These are phyloP conservation scores for Cyclotella distinguenda DNA, from an alignment of 108 stramenopile genomes.

Conservation along the genomic window DNA sequence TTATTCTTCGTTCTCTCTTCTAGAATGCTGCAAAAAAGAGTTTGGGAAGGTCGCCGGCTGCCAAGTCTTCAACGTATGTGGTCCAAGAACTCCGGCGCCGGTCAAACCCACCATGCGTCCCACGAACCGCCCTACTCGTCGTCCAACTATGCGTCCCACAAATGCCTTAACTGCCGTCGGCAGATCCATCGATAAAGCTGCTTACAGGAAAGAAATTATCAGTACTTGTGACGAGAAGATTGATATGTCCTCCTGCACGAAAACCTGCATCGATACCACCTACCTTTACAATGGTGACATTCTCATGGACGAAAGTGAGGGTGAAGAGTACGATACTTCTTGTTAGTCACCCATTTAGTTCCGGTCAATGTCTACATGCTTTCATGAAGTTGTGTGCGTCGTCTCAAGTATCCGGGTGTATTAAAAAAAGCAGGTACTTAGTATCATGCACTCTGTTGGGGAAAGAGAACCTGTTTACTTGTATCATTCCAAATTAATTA, in stretches of 20 bases:
- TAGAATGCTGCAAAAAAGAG: conserved; percentile 7
- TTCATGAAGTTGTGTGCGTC: no score
- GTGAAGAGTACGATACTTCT: conserved; percentile 7
- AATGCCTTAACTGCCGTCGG: background rate
- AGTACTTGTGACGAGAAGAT: conserved; percentile 3
- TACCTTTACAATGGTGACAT: conserved; percentile 12
- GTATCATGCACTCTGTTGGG: no score
- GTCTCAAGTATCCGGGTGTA: no score
- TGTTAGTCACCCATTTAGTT: no score
- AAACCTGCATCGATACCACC: conserved; percentile 2
- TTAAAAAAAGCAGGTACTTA: no score
- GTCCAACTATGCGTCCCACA: no score
- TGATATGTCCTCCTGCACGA: background rate
- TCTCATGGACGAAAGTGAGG: conserved; percentile 8
- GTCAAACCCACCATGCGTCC: background rate
- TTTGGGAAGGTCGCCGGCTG: conserved; percentile 8
- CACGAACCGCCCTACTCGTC: background rate
- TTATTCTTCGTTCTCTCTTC: background rate
- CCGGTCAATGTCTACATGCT: no score
- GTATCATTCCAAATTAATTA: background rate
- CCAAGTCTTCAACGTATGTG: conserved; percentile 6
- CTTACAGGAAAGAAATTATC: conserved; percentile 6
- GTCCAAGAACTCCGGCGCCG: background rate
- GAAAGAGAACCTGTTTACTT: no score
- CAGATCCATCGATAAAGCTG: background rate